Conservation (phyloP, 805 yeast species). For the Teunomyces pallodes region DNA sequence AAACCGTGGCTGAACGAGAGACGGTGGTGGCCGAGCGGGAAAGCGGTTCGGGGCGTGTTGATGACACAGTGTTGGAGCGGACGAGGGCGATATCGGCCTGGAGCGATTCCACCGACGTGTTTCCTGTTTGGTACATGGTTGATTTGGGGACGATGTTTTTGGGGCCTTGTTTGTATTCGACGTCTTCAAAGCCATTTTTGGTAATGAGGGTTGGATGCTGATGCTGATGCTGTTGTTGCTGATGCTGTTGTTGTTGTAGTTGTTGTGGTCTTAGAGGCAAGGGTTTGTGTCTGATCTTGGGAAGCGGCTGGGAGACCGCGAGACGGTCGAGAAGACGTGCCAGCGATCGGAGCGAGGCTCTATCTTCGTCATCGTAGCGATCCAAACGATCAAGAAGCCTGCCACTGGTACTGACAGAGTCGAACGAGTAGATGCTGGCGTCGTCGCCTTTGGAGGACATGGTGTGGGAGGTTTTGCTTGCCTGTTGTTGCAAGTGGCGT, state of each 20-base stretch:
- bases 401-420: constrained; percentile 43
- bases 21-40: neutral
- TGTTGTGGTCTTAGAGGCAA: neutral
- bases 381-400: constrained; percentile 38
- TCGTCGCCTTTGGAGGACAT: constrained; percentile 15
- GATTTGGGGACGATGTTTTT: constrained; percentile 12
- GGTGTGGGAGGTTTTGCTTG: neutral
- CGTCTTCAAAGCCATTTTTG: neutral
- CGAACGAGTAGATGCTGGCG: constrained; percentile 42
- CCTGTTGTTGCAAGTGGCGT: constrained; percentile 1
- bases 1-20: no score
- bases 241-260: neutral
- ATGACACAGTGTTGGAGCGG: constrained; percentile 1
- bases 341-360: constrained; percentile 17
- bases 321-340: constrained; percentile 28
- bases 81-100: constrained; percentile 20
- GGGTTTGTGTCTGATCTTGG: neutral
- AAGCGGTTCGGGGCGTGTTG: neutral
- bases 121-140: constrained; percentile 11
- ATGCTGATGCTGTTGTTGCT: neutral
- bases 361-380: constrained; percentile 13
- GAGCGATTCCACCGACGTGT: constrained; percentile 24
- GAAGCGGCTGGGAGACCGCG: constrained; percentile 19
- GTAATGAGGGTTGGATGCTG: neutral
- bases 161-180: neutral